Base-by-base conservation (phyloP, 345 rosid genomes). In the Triadica sebifera region DNA sequence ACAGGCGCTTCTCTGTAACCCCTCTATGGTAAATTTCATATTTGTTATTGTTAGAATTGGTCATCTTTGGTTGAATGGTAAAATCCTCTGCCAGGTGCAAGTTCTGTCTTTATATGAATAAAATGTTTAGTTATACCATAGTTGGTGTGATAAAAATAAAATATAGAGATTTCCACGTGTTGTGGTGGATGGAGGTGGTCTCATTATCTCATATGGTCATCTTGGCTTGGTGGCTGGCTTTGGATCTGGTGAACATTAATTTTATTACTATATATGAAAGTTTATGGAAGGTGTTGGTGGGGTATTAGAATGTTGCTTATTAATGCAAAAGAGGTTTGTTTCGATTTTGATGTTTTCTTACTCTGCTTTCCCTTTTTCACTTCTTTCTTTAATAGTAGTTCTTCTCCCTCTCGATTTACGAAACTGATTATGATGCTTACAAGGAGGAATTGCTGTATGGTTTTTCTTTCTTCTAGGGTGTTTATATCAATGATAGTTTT, bases 241-340 rank as follows among this genome's bases (percentile, higher is more conserved):
- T 65, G 85, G 85, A 82, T 82, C 85, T 71, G 83, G 51, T 71
- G 83, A 80, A 7, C 20, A 67, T 51, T 76, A 63, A 63, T 56
- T 67, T 45, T 13, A 66, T 39, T 34, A 24, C 56, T 15, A 25
- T n/a, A n/a, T n/a, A n/a, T 45, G 22, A 34, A 53, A 3, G 46
- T 10, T 51, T 22, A 10, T 10, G 22, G 56, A 38, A 75, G 20
- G 47, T 39, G 58, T 68, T 0, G 57, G 67, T 55, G 58, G 72
- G 70, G 67, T 12, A 57, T 12, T 24, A 65, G 85, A 79, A 82
- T 79, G 78, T 76, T 79, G 82, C 79, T 69, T 79, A 55, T 70
- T 73, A 71, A 72, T 75, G 77, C 55, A 73, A 55, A 71, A 66
- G 72, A 39, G 65, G 73, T 57, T 77, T 65, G 70, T 38, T 74